Conservation (phyloP, 257 asterid genomes). For the Leonotis leonurus region DNA sequence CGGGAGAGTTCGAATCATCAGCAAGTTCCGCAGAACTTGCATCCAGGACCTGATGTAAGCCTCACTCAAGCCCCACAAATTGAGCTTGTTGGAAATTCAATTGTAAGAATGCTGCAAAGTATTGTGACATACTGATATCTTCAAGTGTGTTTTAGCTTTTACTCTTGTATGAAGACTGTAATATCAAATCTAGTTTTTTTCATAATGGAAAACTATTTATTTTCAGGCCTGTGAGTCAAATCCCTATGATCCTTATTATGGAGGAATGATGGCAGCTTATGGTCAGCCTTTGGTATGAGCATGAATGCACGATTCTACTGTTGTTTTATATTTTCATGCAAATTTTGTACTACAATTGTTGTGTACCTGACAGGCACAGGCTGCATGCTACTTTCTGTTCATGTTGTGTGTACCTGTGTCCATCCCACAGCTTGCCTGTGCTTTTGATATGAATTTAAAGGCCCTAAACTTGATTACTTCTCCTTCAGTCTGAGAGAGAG, state of each 20-base stretch:
- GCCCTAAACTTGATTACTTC: neutral
- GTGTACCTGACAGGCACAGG: too few relatives aligned
- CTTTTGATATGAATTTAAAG: neutral
- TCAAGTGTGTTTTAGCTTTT: neutral
- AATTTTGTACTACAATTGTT: neutral
- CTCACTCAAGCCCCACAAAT: conserved; percentile 48
- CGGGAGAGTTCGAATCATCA: conserved; percentile 33
- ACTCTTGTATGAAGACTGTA: neutral
- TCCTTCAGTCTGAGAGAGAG: neutral
- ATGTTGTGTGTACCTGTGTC: neutral
- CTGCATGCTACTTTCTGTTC: neutral
- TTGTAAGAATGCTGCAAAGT: conserved; percentile 40
- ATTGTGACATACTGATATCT: neutral
- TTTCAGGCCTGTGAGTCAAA: conserved; percentile 55
- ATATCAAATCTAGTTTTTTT: neutral
- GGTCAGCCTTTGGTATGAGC: conserved; percentile 73
- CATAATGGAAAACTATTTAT: neutral
- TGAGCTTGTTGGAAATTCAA: conserved; percentile 68
- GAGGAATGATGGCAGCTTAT: conserved; percentile 68
- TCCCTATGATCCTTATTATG: conserved; percentile 58
- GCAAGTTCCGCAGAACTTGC: conserved; percentile 37
- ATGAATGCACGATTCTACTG: neutral
- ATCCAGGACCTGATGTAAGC: conserved; percentile 40
- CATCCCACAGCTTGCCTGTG: neutral
- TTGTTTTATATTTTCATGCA: neutral